phyloP scores from a whole-genome alignment of 2,329 filamentous ascomycete genomes.

The Erysiphe neolycopersici region DNA sequence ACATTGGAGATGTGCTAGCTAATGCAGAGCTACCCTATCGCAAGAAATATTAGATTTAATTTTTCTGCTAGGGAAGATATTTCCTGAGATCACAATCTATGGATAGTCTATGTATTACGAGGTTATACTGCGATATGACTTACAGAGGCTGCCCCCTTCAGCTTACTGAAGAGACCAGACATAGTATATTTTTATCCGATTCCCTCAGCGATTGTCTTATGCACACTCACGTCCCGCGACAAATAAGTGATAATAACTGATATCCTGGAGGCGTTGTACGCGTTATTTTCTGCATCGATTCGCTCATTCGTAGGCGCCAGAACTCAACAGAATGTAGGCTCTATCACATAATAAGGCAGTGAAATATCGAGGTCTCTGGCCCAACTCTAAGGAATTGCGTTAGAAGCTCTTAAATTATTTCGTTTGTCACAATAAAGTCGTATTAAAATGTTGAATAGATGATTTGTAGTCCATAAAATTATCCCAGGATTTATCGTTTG shows the following conservation, averaged over 20 bases:
- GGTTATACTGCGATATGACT: not conserved
- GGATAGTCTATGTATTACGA: too few species aligned
- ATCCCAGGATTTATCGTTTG: too few species aligned
- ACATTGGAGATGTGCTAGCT: constrained; percentile 6
- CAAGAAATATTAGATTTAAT: not conserved
- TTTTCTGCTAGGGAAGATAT: constrained; percentile 19
- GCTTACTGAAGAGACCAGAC: constrained; percentile 31
- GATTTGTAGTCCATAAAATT: too few species aligned
- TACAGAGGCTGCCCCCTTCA: constrained; percentile 20
- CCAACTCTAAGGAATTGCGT: too few species aligned
- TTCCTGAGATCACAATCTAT: not conserved
- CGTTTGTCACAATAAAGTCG: too few species aligned
- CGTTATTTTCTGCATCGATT: not conserved
- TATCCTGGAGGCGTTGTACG: not conserved
- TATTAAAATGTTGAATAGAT: too few species aligned
- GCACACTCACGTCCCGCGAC: not conserved
- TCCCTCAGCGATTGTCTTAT: too few species aligned
- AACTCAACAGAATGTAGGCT: not conserved
- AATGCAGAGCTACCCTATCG: constrained; percentile 5
- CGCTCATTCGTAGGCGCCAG: not conserved
- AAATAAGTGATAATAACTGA: not conserved
- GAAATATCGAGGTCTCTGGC: too few species aligned
- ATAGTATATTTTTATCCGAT: constrained; percentile 14
- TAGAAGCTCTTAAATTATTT: too few species aligned
- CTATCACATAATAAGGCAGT: too few species aligned